These are phyloP conservation scores for Fusarium sp. DNA, from an alignment of 2,329 filamentous ascomycete genomes.

Conservation along the genomic window DNA sequence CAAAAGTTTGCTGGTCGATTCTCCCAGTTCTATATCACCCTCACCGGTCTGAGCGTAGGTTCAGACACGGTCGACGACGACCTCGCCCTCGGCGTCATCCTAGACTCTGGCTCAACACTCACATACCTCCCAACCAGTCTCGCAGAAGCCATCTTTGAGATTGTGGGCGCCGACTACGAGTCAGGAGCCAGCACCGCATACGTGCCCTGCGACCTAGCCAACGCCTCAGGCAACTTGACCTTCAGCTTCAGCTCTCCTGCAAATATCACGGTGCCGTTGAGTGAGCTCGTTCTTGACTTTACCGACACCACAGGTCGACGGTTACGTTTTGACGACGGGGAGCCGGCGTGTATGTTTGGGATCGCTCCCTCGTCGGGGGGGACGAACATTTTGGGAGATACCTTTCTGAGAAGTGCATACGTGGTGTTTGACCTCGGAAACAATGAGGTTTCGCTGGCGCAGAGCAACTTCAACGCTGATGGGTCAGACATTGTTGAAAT, in stretches of 20 bases:
- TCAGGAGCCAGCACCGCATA: conserved; percentile 65
- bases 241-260: conserved; percentile 65
- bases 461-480: conserved; percentile 70
- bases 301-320: conserved; percentile 58
- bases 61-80: conserved; percentile 56
- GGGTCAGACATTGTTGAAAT: conserved; percentile 66
- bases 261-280: conserved; percentile 65
- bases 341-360: conserved; percentile 73
- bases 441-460: conserved; percentile 77
- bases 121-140: conserved; percentile 73
- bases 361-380: conserved; percentile 68
- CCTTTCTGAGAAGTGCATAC: conserved; percentile 80
- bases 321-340: conserved; percentile 65
- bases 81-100: conserved; percentile 70
- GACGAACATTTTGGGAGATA: conserved; percentile 77
- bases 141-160: conserved; percentile 65
- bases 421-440: conserved; percentile 80
- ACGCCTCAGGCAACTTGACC: conserved; percentile 55
- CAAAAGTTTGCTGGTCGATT: conserved; percentile 64
- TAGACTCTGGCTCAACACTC: conserved; percentile 78
- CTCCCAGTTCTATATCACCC: conserved; percentile 75
- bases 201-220: conserved; percentile 67
- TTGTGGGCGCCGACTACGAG: conserved; percentile 70
- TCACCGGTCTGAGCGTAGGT: conserved; percentile 68
- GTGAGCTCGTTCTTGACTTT: conserved; percentile 69